phyloP scores from a whole-genome alignment of 176 grass and related monocot genomes.

The Musa itinerans region DNA sequence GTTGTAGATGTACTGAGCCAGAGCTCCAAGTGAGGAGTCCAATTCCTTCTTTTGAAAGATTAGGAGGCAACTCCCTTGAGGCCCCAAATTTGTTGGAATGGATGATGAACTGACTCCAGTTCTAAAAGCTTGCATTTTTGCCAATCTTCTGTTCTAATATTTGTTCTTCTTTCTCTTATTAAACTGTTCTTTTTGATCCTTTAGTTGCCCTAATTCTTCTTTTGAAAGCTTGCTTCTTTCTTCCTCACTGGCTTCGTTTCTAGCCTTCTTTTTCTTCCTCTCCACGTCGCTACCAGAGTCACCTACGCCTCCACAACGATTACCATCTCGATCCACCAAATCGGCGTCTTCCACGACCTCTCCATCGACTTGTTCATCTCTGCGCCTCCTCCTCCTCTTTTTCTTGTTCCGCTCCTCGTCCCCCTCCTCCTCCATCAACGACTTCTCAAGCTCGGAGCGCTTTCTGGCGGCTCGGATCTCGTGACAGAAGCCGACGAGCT shows the following conservation, averaged over 20 bases:
- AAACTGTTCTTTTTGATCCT: not conserved
- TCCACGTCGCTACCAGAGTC: not conserved
- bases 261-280: not conserved
- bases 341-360: not conserved
- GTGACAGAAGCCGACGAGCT: conserved; percentile 17
- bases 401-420: not conserved
- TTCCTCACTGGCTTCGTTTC: not conserved
- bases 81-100: not conserved
- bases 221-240: not conserved
- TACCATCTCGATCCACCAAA: not conserved
- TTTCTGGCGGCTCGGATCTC: not conserved
- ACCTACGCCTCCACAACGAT: too few relatives aligned
- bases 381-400: not conserved
- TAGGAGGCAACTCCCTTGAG: not conserved
- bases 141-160: not conserved
- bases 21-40: not conserved
- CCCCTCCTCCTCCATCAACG: not conserved
- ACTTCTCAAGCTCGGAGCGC: not conserved
- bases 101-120: not conserved
- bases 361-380: not conserved
- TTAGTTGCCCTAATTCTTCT: not conserved
- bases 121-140: not conserved
- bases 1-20: not conserved
- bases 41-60: not conserved
- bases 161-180: conserved; percentile 1